These are phyloP conservation scores for Hymenoscyphus albidus DNA, from an alignment of 2,329 filamentous ascomycete genomes.

Conservation along the genomic window DNA sequence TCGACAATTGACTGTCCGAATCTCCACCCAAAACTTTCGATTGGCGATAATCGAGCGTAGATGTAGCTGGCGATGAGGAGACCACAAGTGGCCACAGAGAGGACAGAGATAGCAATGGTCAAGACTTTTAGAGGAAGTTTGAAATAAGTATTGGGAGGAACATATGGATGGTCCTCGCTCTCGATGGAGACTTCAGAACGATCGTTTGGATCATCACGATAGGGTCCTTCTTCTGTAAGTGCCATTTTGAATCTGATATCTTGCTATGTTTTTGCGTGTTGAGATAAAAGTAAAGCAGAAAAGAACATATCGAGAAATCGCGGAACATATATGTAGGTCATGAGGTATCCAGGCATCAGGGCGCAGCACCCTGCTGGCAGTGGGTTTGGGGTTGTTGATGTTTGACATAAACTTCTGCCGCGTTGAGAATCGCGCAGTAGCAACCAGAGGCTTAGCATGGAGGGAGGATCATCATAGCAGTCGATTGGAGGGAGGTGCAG, in stretches of 20 bases:
- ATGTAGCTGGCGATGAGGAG: slow-evolving; percentile 11
- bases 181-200: neutral
- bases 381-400: neutral
- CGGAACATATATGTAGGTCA: neutral
- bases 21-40: neutral
- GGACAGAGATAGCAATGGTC: slow-evolving; percentile 6
- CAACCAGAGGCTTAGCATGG: neutral
- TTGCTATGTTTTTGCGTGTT: neutral
- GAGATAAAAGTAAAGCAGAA: neutral
- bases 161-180: neutral
- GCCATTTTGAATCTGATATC: neutral
- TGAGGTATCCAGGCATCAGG: neutral
- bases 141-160: slow-evolving; percentile 12
- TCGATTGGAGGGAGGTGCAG: neutral
- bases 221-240: neutral
- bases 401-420: neutral
- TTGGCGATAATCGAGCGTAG: neutral
- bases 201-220: neutral
- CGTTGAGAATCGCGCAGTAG: neutral
- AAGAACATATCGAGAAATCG: neutral
- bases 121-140: slow-evolving; percentile 11
- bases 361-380: neutral
- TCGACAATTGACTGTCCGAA: neutral
- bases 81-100: slow-evolving; percentile 7
- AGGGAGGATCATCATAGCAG: neutral